Percentiles rank a stretch among this genome's conserved stretches.
Conservation (phyloP, 2,329 filamentous ascomycete species). For the Clonostachys byssicola region DNA sequence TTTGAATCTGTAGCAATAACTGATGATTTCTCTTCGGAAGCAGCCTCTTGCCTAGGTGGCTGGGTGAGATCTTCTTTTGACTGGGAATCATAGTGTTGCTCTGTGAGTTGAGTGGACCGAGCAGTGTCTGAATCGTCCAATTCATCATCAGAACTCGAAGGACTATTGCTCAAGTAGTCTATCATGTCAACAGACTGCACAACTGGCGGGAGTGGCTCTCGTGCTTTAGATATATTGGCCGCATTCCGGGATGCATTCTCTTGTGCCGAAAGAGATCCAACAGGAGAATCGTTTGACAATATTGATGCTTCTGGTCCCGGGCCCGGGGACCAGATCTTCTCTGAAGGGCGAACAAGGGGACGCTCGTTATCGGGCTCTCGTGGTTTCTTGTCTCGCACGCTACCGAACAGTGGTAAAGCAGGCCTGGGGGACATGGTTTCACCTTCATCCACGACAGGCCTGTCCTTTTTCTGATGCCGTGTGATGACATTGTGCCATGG, state of each 20-base stretch:
- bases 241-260: slow-evolving; percentile 48
- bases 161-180: slow-evolving; percentile 58
- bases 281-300: slow-evolving; percentile 44
- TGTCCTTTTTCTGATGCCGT: slow-evolving; percentile 44
- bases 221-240: slow-evolving; percentile 51
- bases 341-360: slow-evolving; percentile 50
- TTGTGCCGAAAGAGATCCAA: slow-evolving; percentile 50
- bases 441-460: slow-evolving; percentile 48
- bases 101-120: background rate
- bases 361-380: slow-evolving; percentile 47
- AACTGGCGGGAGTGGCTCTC: slow-evolving; percentile 66
- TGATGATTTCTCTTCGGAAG: no score
- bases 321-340: slow-evolving; percentile 22
- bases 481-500: slow-evolving; percentile 48
- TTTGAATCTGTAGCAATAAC: no score
- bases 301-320: slow-evolving; percentile 5
- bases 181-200: slow-evolving; percentile 65
- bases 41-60: no score
- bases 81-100: background rate
- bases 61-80: background rate
- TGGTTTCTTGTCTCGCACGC: slow-evolving; percentile 60
- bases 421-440: slow-evolving; percentile 72
- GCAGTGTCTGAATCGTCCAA: background rate
- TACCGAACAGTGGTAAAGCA: slow-evolving; percentile 70
- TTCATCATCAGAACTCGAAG: slow-evolving; percentile 23